Base-by-base conservation (phyloP, 2,329 filamentous ascomycete species). In the Neopestalotiopsis clavispora region DNA sequence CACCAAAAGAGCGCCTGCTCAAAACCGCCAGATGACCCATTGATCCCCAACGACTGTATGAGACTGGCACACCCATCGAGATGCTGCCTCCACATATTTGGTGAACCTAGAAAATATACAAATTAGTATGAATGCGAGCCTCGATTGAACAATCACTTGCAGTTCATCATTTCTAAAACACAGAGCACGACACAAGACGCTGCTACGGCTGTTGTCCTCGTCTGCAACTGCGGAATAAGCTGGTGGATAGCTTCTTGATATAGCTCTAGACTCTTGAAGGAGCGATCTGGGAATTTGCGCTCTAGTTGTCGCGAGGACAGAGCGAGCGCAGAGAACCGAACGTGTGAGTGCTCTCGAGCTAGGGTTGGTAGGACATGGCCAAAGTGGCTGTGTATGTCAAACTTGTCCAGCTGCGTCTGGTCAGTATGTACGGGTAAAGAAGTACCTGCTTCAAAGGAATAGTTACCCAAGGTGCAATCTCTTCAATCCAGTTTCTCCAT, bases 1-100 rank as follows among this genome's bases (percentile, higher is more conserved):
- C 84, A 86, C 85, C 85, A 87, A 69, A 87, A 87, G 0, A 87
- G 75, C 1, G 85, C 84, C 72, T 86, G 82, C 17, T 85, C 80
- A 2, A 85, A 78, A 3, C 84, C 84, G 0, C 84, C 84, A 0
- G 81, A 82, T 69, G 86, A 85, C 0, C 85, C 85, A 70, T 86
- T 83, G 56, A 87, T 85, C 0, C 82, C 84, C 3, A 84, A 82
- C 0, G 85, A 82, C 71, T 85, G 81, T 71, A 87, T 83, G 0
- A 87, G 75, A 65, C 81, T 83, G 4, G 85, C 84, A 69, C 85
- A 87, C 0, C 85, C 85, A 69, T 87, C 85, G 0, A 87, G 79
- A 70, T 87, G 85, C 1, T 82, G 82, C 30, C 81, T 80, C 85
- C 85, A 87, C 49, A 83, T 82, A 68, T 86, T 81, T 2, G 83